Evolutionary conservation across 495 filamentous ascomycete genomes (phyloP).

Genomic region (Penicillium waksmanii): DNA sequence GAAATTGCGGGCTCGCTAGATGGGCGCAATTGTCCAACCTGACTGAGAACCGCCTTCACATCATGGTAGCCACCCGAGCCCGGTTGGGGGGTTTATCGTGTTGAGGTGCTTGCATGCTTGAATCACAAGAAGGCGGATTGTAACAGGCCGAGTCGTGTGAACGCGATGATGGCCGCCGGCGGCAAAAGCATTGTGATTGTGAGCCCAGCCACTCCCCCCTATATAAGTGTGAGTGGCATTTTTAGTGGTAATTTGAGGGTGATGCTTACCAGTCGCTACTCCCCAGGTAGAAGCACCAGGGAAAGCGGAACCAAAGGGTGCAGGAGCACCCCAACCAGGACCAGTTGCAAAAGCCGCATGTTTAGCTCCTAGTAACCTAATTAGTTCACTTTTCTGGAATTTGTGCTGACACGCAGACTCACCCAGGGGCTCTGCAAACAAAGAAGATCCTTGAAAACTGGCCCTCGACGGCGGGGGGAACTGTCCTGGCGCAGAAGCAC

Average conservation of each 20-base stretch:
- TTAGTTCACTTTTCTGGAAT: slow-evolving; percentile 20
- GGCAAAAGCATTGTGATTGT: slow-evolving; percentile 53
- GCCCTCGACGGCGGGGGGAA: slow-evolving; percentile 44
- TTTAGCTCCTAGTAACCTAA: slow-evolving; percentile 32
- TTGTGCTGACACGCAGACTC: slow-evolving; percentile 32
- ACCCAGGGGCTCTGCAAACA: slow-evolving; percentile 57
- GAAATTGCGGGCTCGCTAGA: slow-evolving; percentile 60
- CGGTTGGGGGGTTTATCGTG: slow-evolving; percentile 37
- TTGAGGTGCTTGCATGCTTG: slow-evolving; percentile 63
- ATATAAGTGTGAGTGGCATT: slow-evolving; percentile 27
- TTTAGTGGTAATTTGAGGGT: not conserved
- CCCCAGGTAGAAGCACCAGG: slow-evolving; percentile 48
- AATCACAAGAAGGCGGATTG: slow-evolving; percentile 61
- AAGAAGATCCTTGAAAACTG: slow-evolving; percentile 50
- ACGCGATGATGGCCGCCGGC: slow-evolving; percentile 47
- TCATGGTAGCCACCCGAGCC: slow-evolving; percentile 62
- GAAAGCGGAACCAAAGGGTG: slow-evolving; percentile 50
- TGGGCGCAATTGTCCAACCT: slow-evolving; percentile 64
- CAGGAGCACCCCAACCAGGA: slow-evolving; percentile 37
- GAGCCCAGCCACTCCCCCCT: slow-evolving; percentile 50
- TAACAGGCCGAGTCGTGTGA: slow-evolving; percentile 55
- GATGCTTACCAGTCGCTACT: slow-evolving; percentile 40
- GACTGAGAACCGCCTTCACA: slow-evolving; percentile 64
- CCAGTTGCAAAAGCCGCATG: slow-evolving; percentile 36
- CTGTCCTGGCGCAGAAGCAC: slow-evolving; percentile 34